Conservation (phyloP, 108 stramenopile species). For the Seminavis robusta region DNA sequence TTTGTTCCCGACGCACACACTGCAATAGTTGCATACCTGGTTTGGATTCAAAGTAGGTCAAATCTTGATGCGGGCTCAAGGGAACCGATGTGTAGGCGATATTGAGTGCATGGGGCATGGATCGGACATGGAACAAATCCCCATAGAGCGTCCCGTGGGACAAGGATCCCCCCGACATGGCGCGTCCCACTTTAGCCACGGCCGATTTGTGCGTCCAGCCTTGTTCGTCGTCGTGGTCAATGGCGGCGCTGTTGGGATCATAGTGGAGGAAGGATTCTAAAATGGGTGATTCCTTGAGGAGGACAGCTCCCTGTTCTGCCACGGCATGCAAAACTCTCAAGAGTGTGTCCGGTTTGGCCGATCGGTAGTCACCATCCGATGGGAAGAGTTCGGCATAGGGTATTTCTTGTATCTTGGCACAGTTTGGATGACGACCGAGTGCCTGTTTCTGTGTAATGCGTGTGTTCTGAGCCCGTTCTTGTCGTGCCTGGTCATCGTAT, state of each 20-base stretch:
- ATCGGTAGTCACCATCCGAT: neutral
- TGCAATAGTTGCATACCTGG: conserved; percentile 77
- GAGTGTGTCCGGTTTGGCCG: neutral
- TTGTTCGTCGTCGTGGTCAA: conserved; percentile 1
- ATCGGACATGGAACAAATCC: conserved; percentile 66
- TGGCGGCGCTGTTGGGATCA: neutral
- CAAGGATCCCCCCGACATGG: conserved; percentile 49
- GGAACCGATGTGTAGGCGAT: conserved; percentile 63
- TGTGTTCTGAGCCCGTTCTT: neutral
- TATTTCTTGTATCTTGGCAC: too few relatives aligned
- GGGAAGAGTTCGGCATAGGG: neutral
- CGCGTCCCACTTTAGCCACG: conserved; percentile 48
- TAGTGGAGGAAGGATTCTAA: neutral
- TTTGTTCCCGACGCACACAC: conserved; percentile 39
- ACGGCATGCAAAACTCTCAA: neutral
- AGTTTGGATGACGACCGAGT: neutral
- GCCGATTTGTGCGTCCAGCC: conserved; percentile 7
- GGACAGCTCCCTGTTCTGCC: neutral
- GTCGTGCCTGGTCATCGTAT: neutral
- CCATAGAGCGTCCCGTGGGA: conserved; percentile 83
- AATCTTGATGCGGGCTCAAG: conserved; percentile 75
- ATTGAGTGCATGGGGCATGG: conserved; percentile 50
- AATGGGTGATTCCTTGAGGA: neutral
- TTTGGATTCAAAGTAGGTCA: conserved; percentile 78
- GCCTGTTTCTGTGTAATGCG: neutral